Evolutionary conservation across 2,329 filamentous ascomycete species (phyloP).

Genomic region (Fusarium nygamai): DNA sequence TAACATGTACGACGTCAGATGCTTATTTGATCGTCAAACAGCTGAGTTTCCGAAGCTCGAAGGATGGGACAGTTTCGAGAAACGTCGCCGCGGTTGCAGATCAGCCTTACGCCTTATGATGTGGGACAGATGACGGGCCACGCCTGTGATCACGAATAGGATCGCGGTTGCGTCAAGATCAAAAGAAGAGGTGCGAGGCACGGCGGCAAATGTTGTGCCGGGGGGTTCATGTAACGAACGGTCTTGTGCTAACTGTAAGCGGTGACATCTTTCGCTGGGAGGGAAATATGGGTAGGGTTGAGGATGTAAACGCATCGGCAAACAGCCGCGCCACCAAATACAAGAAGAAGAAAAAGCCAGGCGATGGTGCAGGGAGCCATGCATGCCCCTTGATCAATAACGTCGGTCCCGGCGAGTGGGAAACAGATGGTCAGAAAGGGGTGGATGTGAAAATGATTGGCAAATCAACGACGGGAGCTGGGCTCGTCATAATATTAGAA

Average conservation of each 20-base stretch:
- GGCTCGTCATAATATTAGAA: slow-evolving; percentile 24
- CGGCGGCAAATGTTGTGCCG: slow-evolving; percentile 15
- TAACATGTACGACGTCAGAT: slow-evolving; percentile 26
- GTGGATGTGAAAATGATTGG: slow-evolving; percentile 19
- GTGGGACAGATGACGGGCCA: slow-evolving; percentile 31
- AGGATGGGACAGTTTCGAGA: slow-evolving; percentile 27
- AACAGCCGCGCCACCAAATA: slow-evolving; percentile 29
- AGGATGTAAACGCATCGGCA: slow-evolving; percentile 3
- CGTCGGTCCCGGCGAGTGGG: not conserved
- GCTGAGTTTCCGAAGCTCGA: slow-evolving; percentile 17
- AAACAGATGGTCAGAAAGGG: slow-evolving; percentile 9
- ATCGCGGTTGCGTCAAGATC: slow-evolving; percentile 19
- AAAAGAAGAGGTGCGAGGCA: slow-evolving; percentile 19
- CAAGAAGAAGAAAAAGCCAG: not conserved
- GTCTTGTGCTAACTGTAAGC: slow-evolving; percentile 33
- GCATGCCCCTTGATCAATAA: slow-evolving; percentile 1
- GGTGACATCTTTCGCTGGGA: slow-evolving; percentile 34
- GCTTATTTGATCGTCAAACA: slow-evolving; percentile 27
- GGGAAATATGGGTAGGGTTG: not conserved
- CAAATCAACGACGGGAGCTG: slow-evolving; percentile 1
- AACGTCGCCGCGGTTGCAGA: slow-evolving; percentile 18
- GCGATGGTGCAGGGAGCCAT: slow-evolving; percentile 3
- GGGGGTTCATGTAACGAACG: slow-evolving; percentile 1
- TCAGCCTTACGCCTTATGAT: slow-evolving; percentile 38
- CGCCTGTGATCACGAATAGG: slow-evolving; percentile 22